Conservation (phyloP, 495 filamentous ascomycete genomes). For the Podospora fimiseda region DNA sequence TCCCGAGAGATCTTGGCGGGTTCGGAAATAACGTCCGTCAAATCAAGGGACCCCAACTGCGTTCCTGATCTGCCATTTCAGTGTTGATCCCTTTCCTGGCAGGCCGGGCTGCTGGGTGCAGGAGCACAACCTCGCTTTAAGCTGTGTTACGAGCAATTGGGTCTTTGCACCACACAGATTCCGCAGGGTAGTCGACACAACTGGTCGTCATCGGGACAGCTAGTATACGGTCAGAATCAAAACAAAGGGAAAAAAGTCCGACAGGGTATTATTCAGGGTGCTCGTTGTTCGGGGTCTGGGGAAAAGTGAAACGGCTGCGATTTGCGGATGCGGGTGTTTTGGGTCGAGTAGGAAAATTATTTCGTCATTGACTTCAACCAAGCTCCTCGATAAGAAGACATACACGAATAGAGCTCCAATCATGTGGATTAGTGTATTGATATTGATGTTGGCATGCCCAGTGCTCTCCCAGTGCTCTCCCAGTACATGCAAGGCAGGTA, state of each 20-base stretch:
- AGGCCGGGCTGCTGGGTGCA: background rate
- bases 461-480: too few relatives aligned
- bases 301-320: background rate
- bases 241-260: background rate
- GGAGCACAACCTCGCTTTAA: background rate
- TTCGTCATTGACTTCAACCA: slow-evolving; percentile 7
- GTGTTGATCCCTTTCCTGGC: background rate
- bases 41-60: background rate
- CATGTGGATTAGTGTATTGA: too few relatives aligned
- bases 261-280: background rate
- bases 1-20: background rate
- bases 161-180: background rate
- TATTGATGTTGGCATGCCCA: too few relatives aligned
- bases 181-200: background rate
- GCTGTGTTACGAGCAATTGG: background rate
- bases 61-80: background rate
- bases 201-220: background rate
- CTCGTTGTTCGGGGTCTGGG: background rate
- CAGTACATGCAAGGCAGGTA: too few relatives aligned
- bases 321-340: background rate
- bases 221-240: background rate
- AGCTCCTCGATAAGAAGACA: background rate
- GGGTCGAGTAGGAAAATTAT: background rate
- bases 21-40: background rate
- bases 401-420: background rate